Percentiles rank a stretch among this genome's conserved stretches.
These are phyloP conservation scores for Pelargonium australe DNA, from an alignment of 441 rosid species.

Conservation along the genomic window DNA sequence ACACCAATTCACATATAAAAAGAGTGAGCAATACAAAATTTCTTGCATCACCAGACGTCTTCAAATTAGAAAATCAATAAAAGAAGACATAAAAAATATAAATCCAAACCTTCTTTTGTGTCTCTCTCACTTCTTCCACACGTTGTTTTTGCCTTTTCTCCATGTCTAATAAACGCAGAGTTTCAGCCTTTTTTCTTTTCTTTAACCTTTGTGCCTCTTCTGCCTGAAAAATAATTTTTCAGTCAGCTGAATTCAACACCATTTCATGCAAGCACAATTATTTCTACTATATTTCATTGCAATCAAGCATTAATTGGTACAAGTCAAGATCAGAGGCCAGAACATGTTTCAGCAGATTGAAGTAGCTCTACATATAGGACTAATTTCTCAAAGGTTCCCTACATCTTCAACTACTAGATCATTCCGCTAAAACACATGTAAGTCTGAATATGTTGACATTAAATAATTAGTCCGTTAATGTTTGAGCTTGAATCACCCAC, in stretches of 20 bases:
- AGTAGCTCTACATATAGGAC: neutral
- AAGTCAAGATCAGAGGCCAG: neutral
- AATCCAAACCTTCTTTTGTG: slow-evolving; percentile 65
- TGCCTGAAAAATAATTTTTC: slow-evolving; percentile 33
- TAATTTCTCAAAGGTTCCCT: neutral
- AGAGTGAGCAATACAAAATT: neutral
- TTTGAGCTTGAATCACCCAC: too few species aligned
- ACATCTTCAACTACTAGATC: neutral
- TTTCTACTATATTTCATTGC: neutral
- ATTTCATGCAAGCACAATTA: neutral
- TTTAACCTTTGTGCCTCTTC: slow-evolving; percentile 62
- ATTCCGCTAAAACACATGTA: neutral
- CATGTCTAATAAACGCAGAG: slow-evolving; percentile 52
- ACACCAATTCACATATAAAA: slow-evolving; percentile 14
- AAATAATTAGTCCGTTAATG: too few species aligned
- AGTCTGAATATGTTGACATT: neutral
- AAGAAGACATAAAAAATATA: neutral
- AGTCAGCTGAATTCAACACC: neutral
- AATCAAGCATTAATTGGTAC: too few species aligned
- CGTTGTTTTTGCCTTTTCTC: slow-evolving; percentile 83
- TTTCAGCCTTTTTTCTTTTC: slow-evolving; percentile 62
- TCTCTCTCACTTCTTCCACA: slow-evolving; percentile 73
- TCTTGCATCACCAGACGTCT: neutral
- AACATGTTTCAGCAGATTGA: neutral
- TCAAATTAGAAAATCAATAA: neutral